Conservation (phyloP, 352 stramenopile species). For the Pythium phragmitis region DNA sequence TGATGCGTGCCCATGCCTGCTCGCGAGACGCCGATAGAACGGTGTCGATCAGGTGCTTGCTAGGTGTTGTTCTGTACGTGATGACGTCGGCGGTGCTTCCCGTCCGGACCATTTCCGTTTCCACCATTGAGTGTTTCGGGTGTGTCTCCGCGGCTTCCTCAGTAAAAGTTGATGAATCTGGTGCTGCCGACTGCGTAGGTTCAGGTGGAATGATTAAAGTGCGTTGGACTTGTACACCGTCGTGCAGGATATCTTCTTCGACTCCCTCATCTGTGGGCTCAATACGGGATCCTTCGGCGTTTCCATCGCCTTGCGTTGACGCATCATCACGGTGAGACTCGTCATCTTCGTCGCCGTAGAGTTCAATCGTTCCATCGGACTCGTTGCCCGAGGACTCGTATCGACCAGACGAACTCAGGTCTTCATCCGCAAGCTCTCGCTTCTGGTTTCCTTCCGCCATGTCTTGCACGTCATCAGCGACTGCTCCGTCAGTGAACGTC, state of each 20-base stretch:
- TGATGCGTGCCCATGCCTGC: constrained; percentile 8
- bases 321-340: background rate
- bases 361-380: constrained; percentile 8
- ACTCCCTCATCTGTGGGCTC: background rate
- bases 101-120: background rate
- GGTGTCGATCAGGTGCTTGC: constrained; percentile 21
- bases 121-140: background rate
- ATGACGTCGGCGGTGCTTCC: background rate
- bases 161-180: background rate
- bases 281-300: background rate
- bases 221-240: background rate
- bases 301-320: background rate
- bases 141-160: background rate
- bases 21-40: constrained; percentile 16
- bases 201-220: background rate
- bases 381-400: constrained; percentile 4
- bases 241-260: background rate
- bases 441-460: background rate
- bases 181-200: background rate
- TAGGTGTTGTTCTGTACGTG: constrained; percentile 14
- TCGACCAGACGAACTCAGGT: background rate
- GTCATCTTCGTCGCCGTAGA: constrained; percentile 2
- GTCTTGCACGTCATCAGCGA: background rate
- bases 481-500: background rate
- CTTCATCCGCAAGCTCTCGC: background rate